A percentile compares a stretch with the other conserved stretches of the same genome.
phyloP scores from a whole-genome alignment of 306 rosid species.

The Malus sylvestris region DNA sequence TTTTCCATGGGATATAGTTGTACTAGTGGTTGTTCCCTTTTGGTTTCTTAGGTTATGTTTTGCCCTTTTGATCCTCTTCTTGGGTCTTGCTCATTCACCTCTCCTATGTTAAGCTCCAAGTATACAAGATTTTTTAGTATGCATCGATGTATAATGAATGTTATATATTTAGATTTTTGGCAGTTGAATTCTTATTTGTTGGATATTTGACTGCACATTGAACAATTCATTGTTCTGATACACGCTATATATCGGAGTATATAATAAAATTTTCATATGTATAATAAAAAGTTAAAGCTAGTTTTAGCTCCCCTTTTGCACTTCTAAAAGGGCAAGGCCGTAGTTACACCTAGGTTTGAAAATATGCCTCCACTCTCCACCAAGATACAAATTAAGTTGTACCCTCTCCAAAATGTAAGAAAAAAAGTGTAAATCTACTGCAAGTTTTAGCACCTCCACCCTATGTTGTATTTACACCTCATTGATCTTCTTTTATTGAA shows the following conservation, averaged over 20 bases:
- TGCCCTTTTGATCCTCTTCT: background rate
- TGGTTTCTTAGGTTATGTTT: background rate
- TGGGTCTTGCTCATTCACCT: background rate
- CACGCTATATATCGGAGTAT: rapidly evolving
- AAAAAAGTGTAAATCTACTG: background rate
- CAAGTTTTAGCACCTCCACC: background rate
- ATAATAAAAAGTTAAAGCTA: too few species aligned
- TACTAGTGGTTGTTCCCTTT: background rate
- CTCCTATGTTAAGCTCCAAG: background rate
- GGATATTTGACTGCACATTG: too few species aligned
- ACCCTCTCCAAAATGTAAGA: background rate
- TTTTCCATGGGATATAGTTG: background rate
- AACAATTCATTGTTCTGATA: too few species aligned
- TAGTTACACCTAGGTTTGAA: background rate
- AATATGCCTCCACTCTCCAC: too few species aligned
- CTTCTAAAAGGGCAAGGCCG: too few species aligned
- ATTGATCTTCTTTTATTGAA: too few species aligned
- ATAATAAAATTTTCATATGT: too few species aligned
- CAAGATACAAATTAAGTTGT: too few species aligned
- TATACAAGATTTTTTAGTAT: background rate
- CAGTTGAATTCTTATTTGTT: background rate
- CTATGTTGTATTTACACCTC: background rate
- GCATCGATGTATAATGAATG: background rate
- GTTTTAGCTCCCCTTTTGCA: too few species aligned
- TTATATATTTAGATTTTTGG: too few species aligned